phyloP scores from a whole-genome alignment of 2,329 filamentous ascomycete species.

The Harringtonia aguacate region DNA sequence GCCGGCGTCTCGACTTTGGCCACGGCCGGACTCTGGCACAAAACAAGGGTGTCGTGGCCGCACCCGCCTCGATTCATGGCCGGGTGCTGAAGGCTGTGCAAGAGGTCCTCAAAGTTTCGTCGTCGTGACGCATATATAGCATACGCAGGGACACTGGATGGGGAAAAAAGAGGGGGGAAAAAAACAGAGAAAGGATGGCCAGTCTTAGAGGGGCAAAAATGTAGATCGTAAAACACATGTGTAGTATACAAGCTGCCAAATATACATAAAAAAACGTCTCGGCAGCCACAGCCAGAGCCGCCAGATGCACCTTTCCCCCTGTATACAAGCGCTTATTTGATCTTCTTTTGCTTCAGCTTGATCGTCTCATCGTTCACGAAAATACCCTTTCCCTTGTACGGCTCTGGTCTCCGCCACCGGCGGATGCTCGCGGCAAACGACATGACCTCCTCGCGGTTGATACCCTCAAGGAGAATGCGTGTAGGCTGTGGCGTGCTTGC shows the following conservation, averaged over 20 bases:
- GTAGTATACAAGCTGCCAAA: neutral
- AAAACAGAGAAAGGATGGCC: neutral
- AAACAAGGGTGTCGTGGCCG: conserved; percentile 92
- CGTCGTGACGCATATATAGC: no score
- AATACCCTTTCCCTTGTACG: conserved; percentile 99
- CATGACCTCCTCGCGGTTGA: conserved; percentile 78
- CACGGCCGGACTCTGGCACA: conserved; percentile 73
- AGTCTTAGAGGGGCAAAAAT: neutral
- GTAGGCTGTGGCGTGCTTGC: conserved; percentile 87
- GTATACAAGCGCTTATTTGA: conserved; percentile 49
- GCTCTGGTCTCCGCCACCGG: conserved; percentile 83
- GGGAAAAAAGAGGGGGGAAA: conserved; percentile 8
- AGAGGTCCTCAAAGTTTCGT: conserved; percentile 48
- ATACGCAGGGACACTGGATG: no score
- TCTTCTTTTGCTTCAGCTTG: conserved; percentile 96
- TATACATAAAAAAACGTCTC: neutral
- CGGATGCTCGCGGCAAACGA: conserved; percentile 84
- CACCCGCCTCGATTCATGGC: conserved; percentile 63
- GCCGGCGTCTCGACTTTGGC: conserved; percentile 77
- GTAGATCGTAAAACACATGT: conserved; percentile 1
- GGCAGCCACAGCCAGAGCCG: neutral
- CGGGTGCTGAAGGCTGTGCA: conserved; percentile 74
- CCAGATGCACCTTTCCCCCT: neutral
- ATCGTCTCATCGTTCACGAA: conserved; percentile 98
- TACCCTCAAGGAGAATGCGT: conserved; percentile 78